Conservation (phyloP, 352 stramenopile species). For the Phytophthora boehmeriae region DNA sequence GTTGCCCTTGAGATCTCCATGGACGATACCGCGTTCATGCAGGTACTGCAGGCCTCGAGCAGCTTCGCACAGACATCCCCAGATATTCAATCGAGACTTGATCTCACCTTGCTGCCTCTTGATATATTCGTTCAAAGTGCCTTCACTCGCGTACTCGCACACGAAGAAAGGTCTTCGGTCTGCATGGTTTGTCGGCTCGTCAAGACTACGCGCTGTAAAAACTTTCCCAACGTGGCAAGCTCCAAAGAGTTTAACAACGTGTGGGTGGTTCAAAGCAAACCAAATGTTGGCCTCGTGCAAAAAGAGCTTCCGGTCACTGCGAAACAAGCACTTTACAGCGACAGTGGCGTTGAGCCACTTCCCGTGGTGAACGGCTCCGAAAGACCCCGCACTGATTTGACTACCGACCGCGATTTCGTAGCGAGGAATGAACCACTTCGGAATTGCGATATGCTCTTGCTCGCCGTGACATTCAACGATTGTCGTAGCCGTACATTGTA, state of each 20-base stretch:
- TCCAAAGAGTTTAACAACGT: constrained; percentile 47
- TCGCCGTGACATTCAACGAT: constrained; percentile 7
- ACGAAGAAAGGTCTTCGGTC: constrained; percentile 40
- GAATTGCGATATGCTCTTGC: constrained; percentile 9
- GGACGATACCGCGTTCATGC: constrained; percentile 52
- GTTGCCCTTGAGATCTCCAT: constrained; percentile 85
- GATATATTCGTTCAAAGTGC: constrained; percentile 35
- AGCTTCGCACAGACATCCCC: constrained; percentile 29
- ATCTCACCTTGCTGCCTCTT: constrained; percentile 12
- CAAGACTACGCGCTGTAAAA: constrained; percentile 12
- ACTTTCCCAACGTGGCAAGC: constrained; percentile 41
- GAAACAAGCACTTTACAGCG: constrained; percentile 44
- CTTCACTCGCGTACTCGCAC: constrained; percentile 32
- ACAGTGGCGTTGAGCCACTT: constrained; percentile 38
- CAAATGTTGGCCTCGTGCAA: constrained; percentile 42
- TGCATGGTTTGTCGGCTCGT: constrained; percentile 12
- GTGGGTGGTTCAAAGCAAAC: constrained; percentile 40
- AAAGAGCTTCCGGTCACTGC: constrained; percentile 33
- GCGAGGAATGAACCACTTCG: constrained; percentile 34
- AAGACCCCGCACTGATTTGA: constrained; percentile 29
- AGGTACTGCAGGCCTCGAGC: constrained; percentile 34
- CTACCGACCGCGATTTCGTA: constrained; percentile 32
- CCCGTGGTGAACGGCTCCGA: constrained; percentile 34
- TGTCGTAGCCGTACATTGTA: constrained; percentile 17
- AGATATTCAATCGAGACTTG: constrained; percentile 21